These are phyloP conservation scores for Eucalyptus cloeziana DNA, from an alignment of 345 rosid genomes.

Conservation along the genomic window DNA sequence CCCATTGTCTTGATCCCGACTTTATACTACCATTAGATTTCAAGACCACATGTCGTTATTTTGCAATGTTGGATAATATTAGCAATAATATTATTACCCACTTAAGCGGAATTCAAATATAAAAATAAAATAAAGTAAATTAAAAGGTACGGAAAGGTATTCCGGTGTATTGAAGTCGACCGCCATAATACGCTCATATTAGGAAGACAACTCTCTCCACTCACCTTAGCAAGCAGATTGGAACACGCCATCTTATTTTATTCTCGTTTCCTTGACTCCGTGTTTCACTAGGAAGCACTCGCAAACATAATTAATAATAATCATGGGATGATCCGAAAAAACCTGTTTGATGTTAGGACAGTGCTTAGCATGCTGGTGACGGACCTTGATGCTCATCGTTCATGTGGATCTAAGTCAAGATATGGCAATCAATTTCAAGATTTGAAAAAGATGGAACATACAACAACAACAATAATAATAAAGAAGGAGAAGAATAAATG, in stretches of 20 bases:
- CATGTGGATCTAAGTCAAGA: background rate
- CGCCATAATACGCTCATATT: background rate
- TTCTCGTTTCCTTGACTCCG: background rate
- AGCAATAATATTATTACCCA: background rate
- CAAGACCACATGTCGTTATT: background rate
- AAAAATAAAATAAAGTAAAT: no score
- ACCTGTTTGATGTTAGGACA: background rate
- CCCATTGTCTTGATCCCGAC: background rate
- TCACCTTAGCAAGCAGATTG: background rate
- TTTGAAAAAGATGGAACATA: background rate
- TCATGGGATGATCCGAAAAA: background rate
- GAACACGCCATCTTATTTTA: background rate
- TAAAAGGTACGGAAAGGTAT: background rate
- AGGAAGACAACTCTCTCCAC: background rate
- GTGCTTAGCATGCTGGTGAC: background rate
- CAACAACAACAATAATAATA: no score
- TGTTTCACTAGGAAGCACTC: background rate
- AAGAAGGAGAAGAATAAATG: fast-evolving
- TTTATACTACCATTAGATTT: background rate
- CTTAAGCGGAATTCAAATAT: background rate
- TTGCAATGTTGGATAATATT: background rate
- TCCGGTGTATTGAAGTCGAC: background rate
- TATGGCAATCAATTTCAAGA: background rate
- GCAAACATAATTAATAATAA: background rate
- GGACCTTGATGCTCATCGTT: background rate